Evolutionary conservation across 176 grass and related monocot species (phyloP).

Genomic region (Aegilops sharonensis): DNA sequence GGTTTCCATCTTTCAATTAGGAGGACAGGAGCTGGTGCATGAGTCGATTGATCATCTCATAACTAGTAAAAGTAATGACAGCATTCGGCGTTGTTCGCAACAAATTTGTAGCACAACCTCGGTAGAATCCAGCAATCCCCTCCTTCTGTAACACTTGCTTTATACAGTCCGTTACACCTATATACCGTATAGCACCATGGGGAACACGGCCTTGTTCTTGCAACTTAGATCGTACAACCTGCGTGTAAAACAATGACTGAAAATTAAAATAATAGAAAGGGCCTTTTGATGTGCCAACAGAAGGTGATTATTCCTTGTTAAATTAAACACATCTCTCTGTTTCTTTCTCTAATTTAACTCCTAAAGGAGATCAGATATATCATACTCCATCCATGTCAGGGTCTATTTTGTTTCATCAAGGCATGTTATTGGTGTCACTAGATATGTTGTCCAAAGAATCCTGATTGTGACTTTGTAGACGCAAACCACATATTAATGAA

Average conservation of each 20-base stretch:
- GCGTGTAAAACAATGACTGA: constrained; percentile 17
- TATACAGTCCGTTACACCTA: constrained; percentile 63
- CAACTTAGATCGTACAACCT: constrained; percentile 82
- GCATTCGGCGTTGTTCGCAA: constrained; percentile 78
- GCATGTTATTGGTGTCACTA: background rate
- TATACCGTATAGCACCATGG: constrained; percentile 43
- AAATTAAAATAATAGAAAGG: background rate
- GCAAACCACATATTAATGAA: background rate
- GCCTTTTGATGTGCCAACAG: background rate
- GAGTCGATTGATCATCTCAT: constrained; percentile 74
- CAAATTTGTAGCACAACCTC: constrained; percentile 77
- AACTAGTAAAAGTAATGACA: constrained; percentile 87
- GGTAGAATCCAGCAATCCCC: constrained; percentile 72
- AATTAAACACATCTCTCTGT: background rate
- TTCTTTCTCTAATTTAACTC: background rate
- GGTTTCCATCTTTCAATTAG: background rate
- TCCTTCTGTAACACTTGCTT: constrained; percentile 65
- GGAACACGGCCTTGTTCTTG: constrained; percentile 71
- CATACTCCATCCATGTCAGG: background rate
- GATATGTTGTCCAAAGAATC: background rate
- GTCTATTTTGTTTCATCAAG: background rate
- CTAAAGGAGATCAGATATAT: background rate
- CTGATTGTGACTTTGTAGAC: background rate
- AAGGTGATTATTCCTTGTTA: background rate
- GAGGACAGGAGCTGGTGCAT: constrained; percentile 46